Percentiles rank a stretch among this genome's conserved stretches.
Evolutionary conservation across 164 flowering plant species (phyloP).

Genomic region (Litsea cubeba): DNA sequence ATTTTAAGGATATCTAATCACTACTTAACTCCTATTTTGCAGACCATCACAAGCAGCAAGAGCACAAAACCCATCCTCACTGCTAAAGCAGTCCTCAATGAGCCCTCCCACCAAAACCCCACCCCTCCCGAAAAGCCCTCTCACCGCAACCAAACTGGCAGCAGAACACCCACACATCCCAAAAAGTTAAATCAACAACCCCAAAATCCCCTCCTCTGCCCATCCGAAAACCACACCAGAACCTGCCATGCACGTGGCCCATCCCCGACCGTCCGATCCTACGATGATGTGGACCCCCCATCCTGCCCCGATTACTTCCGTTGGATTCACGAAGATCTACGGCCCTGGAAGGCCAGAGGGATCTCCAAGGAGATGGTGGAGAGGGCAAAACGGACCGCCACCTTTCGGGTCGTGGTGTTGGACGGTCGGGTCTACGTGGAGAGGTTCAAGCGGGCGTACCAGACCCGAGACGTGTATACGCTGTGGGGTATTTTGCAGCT

Average conservation of each 20-base stretch:
- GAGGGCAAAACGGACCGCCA: slow-evolving; percentile 17
- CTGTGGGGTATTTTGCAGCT: slow-evolving; percentile 57
- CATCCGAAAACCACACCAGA: slow-evolving; percentile 22
- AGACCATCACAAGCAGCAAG: background rate
- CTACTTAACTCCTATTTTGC: background rate
- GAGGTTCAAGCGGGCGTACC: slow-evolving; percentile 20
- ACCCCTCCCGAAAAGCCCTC: background rate
- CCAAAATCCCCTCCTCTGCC: background rate
- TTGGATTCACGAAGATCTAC: slow-evolving; percentile 51
- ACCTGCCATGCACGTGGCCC: slow-evolving; percentile 26
- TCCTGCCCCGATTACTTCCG: slow-evolving; percentile 42
- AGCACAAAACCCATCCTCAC: background rate
- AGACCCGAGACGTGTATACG: slow-evolving; percentile 40
- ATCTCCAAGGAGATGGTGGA: slow-evolving; percentile 39
- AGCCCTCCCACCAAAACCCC: background rate
- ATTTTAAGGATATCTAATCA: no score
- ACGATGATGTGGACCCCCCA: background rate
- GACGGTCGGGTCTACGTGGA: slow-evolving; percentile 33
- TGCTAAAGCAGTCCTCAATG: background rate
- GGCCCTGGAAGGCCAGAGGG: slow-evolving; percentile 35
- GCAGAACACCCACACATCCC: background rate
- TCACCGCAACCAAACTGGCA: no score
- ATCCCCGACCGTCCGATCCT: background rate
- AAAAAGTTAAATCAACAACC: no score
- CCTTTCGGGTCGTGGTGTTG: slow-evolving; percentile 30